These are phyloP conservation scores for Talaromyces funiculosus DNA, from an alignment of 2,329 filamentous ascomycete species.

Conservation along the genomic window DNA sequence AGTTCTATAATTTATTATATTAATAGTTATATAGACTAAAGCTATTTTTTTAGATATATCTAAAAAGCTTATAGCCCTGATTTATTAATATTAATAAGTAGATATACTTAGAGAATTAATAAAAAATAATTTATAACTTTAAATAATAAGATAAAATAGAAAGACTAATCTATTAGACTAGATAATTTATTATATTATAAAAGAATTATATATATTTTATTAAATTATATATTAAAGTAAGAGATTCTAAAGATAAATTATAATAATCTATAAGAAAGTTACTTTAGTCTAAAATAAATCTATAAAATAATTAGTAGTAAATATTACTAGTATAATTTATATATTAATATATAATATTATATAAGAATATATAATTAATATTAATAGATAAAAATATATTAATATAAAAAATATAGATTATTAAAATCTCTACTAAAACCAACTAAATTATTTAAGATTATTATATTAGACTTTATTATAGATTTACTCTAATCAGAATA, in stretches of 20 bases:
- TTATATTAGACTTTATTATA: slow-evolving; percentile 1
- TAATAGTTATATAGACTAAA: neutral
- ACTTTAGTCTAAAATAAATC: neutral
- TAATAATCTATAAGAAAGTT: neutral
- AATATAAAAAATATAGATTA: neutral
- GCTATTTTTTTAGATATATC: neutral
- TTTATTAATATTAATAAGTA: neutral
- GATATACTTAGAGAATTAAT: neutral
- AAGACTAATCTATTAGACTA: neutral
- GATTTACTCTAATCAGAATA: neutral
- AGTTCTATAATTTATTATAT: neutral
- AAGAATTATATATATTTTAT: neutral
- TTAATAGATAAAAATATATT: neutral
- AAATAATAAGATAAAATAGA: neutral
- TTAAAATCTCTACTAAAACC: neutral
- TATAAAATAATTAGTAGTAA: neutral
- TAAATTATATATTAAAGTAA: neutral
- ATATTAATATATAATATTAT: neutral
- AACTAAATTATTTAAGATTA: neutral
- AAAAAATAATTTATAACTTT: neutral
- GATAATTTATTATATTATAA: neutral
- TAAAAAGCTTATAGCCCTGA: neutral
- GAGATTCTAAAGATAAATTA: slow-evolving; percentile 3
- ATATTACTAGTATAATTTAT: neutral
- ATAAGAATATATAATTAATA: neutral